Base-by-base conservation (phyloP, 2,329 filamentous ascomycete species). In the Aureobasidium melanogenum region DNA sequence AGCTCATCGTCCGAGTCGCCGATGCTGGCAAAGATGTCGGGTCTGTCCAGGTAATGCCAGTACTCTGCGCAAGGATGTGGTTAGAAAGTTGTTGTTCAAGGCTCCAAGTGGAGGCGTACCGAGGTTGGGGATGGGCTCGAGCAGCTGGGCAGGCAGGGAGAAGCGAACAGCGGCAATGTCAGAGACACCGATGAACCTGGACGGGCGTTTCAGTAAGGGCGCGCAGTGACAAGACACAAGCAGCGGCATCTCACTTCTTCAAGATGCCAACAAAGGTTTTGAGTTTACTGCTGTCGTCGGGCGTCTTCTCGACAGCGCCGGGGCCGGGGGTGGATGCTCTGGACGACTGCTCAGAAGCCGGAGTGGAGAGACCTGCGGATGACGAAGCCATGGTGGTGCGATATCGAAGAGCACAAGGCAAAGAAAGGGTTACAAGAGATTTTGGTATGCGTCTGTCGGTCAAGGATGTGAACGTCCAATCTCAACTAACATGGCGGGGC, bases 41-140 rank as follows among this genome's bases (percentile, higher is more conserved):
- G 93, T 68, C 91, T 85, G 75, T 99, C 94, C 72, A 99, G 82
- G 71, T 99, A 99, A 71, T 95, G 95, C 94, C 94, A 99, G 78
- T 97, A 99, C 79, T 99, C 94, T 85, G 68, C 58, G 55, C 26
- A 39, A 46, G 38, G 47, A 67, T 70, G 66, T 46, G 54, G 44
- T 60, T 50, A 55, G 38, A 47, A 32, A 7, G 28, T 28, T 17
- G 28, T 50, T 34, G n/a, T 34, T 50, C 0, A n/a, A 7, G 26
- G 26, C 28, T 46, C 24, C 17, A 19, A 24, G n/a, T 19, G 8
- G 34, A 24, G 30, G 67, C 77, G 65, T 78, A 85, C 83, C 83
- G 72, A 99, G 80, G 74, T 99, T 99, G 57, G 94, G 94, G 4
- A 90, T 95, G 38, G 94, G 94, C 75, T 99, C 94, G 70, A 99